These are phyloP conservation scores for Blastomyces gilchristii DNA, from an alignment of 2,329 filamentous ascomycete species.

Conservation along the genomic window DNA sequence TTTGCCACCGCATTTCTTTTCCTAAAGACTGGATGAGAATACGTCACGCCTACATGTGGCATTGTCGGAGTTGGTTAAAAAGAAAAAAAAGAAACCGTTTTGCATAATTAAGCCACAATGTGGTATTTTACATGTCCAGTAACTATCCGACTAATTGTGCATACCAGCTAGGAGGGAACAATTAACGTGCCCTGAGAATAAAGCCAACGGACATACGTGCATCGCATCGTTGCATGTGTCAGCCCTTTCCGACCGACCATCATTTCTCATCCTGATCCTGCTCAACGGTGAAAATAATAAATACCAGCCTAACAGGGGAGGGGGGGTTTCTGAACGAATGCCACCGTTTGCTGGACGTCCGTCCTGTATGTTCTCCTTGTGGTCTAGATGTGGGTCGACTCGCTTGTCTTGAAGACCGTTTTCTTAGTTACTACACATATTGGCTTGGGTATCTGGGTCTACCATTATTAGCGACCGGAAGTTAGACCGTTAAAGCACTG, in stretches of 20 bases:
- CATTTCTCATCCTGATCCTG: not conserved
- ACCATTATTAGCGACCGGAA: not conserved
- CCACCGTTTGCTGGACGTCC: not conserved
- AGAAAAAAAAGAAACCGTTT: not conserved
- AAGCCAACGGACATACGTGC: not conserved
- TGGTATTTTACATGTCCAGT: not conserved
- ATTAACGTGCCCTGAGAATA: not conserved
- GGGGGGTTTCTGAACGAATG: not conserved
- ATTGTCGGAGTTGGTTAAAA: not conserved
- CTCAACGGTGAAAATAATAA: not conserved
- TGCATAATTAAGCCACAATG: not conserved
- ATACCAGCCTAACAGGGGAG: not conserved
- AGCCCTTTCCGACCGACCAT: not conserved
- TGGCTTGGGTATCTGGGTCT: not conserved
- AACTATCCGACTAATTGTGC: not conserved
- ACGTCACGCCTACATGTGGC: conserved; percentile 1
- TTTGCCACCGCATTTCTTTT: conserved; percentile 4
- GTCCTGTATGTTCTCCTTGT: not conserved
- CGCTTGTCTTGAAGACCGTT: not conserved
- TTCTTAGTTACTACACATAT: conserved; percentile 2
- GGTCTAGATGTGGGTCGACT: conserved; percentile 1
- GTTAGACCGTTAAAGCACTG: not conserved
- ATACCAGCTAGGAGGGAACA: not conserved
- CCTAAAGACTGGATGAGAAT: not conserved
- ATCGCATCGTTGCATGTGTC: not conserved